A percentile compares a stretch with the other conserved stretches of the same genome.
These are phyloP conservation scores for Auriculariales sp. DNA, from an alignment of 768 basidiomycete species.

Conservation along the genomic window DNA sequence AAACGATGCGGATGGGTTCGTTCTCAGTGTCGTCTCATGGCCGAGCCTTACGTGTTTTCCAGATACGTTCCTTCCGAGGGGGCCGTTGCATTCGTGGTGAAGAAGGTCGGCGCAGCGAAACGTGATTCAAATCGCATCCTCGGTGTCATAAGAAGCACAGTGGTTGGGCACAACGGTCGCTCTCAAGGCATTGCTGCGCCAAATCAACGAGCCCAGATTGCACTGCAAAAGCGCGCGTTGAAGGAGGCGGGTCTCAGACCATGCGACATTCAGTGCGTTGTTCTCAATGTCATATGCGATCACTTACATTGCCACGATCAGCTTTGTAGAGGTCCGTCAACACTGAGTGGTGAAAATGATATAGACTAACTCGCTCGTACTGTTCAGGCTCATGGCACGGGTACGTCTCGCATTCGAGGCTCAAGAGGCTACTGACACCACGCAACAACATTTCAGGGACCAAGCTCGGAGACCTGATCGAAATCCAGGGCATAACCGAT, in stretches of 20 bases:
- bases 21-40: no score
- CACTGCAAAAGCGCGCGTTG: slow-evolving; percentile 18
- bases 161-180: slow-evolving; percentile 19
- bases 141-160: slow-evolving; percentile 18
- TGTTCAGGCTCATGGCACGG: no score
- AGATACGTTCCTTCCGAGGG: slow-evolving; percentile 24
- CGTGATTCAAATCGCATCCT: slow-evolving; percentile 22
- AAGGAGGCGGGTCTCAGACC: slow-evolving; percentile 16
- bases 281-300: no score
- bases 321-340: no score
- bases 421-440: no score
- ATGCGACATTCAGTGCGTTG: slow-evolving; percentile 21
- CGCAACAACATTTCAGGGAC: no score
- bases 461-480: slow-evolving; percentile 22
- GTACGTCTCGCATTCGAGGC: no score
- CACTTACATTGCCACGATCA: no score
- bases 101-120: slow-evolving; percentile 19
- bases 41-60: no score
- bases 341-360: no score
- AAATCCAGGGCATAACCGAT: slow-evolving; percentile 22
- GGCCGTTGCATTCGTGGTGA: slow-evolving; percentile 20
- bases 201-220: slow-evolving; percentile 18
- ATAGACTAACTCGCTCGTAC: no score
- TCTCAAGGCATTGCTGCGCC: slow-evolving; percentile 24
- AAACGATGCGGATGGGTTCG: slow-evolving; percentile 21